Conservation (phyloP, 257 asterid species). For the Penstemon davidsonii region DNA sequence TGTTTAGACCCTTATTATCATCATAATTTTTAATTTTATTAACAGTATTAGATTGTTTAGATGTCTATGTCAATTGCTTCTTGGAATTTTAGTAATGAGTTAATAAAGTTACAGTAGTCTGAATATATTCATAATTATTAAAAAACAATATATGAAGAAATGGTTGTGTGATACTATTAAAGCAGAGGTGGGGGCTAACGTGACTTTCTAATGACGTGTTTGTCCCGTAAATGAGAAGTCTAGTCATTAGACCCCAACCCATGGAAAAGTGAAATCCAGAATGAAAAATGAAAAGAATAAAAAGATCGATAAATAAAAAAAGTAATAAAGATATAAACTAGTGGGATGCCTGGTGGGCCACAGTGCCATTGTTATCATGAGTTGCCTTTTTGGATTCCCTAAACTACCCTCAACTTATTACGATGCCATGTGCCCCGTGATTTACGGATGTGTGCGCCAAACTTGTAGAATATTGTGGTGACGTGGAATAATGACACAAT, state of each 20-base stretch:
- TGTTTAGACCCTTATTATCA: no score
- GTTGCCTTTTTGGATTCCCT: neutral
- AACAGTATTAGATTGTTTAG: no score
- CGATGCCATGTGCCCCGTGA: neutral
- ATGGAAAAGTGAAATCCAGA: neutral
- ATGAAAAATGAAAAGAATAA: neutral
- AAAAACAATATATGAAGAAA: no score
- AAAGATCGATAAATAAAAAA: neutral
- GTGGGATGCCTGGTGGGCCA: conserved; percentile 21
- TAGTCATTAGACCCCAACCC: conserved; percentile 19
- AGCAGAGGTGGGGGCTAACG: neutral
- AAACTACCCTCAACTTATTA: neutral
- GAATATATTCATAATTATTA: no score
- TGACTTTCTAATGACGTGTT: no score
- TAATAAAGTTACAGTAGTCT: no score
- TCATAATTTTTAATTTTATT: no score
- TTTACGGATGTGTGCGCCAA: neutral
- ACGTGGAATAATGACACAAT: no score
- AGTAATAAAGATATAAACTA: neutral
- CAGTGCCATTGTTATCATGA: neutral
- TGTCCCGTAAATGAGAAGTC: neutral
- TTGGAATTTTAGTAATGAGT: no score
- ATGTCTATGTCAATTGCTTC: no score
- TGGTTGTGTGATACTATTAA: no score
- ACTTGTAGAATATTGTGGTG: no score